Percentiles rank a stretch among this genome's conserved stretches.
Conservation (phyloP, 768 basidiomycete genomes). For the Pholiota molesta region DNA sequence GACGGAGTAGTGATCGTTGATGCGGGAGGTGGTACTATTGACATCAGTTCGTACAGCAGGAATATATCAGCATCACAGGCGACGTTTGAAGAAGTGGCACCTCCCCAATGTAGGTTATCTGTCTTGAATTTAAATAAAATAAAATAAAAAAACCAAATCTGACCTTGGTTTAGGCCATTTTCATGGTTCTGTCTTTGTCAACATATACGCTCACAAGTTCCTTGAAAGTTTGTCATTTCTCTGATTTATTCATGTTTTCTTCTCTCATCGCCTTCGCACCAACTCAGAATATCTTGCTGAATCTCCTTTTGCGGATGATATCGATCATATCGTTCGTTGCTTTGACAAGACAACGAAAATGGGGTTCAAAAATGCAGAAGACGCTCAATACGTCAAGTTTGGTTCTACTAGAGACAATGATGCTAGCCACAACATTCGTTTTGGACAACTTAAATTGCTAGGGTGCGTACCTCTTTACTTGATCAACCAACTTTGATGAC, state of each 20-base stretch:
- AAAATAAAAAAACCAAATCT: not conserved
- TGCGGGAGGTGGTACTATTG: slow-evolving; percentile 65
- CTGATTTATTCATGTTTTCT: too few relatives aligned
- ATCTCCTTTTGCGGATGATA: slow-evolving; percentile 44
- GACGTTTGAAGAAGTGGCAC: too few relatives aligned
- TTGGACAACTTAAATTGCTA: slow-evolving; percentile 36
- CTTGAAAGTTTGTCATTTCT: too few relatives aligned
- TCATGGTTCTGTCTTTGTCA: slow-evolving; percentile 45
- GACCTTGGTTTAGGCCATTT: slow-evolving; percentile 40
- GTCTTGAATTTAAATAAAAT: too few relatives aligned
- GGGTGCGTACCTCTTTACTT: slow-evolving; percentile 25
- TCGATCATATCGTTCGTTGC: slow-evolving; percentile 40
- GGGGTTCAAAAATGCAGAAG: slow-evolving; percentile 39
- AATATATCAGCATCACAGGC: slow-evolving; percentile 27
- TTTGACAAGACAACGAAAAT: slow-evolving; percentile 55
- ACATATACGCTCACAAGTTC: too few relatives aligned
- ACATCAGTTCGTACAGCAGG: slow-evolving; percentile 53
- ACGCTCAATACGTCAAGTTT: slow-evolving; percentile 50
- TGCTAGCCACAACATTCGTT: too few relatives aligned
- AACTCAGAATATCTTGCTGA: slow-evolving; percentile 38
- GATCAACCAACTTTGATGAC: too few relatives aligned
- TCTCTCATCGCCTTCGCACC: too few relatives aligned
- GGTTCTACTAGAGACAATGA: too few relatives aligned
- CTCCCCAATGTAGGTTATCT: too few relatives aligned
- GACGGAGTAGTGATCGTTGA: slow-evolving; percentile 56